Base-by-base conservation (phyloP, 345 rosid genomes). In the Pseudoturritis turrita region DNA sequence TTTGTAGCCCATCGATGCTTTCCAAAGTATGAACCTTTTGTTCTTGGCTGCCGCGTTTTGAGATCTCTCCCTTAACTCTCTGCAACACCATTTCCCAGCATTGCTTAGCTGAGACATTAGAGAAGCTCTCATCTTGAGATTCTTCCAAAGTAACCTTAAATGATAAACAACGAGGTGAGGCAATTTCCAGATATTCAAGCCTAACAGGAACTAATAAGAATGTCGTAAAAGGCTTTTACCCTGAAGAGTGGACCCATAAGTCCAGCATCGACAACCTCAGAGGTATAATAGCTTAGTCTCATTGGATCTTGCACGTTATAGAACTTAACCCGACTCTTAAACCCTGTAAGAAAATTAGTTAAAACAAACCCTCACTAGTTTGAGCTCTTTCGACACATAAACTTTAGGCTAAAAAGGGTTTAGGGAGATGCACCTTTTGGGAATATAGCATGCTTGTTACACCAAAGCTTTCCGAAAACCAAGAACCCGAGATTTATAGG, bases 81-180 rank as follows among this genome's bases (percentile, higher is more conserved):
- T 76, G 74, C 70, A 84, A 33, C 61, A 91, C 95, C 86, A 82
- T 85, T 63, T 87, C 95, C 98, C 97, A 94, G 81, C 98, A 91
- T 71, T 80, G 71, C 63, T 86, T 86, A 13, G 83, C 79, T 9
- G 97, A 89, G 79, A 75, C 52, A 75, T 73, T 68, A 18, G 80
- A 71, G 64, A 89, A 83, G 65, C 75, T 77, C 58, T 77, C 85
- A 12, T 70, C 71, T 10, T 87, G 88, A 57, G 73, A 78, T 71
- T 83, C 89, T 78, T 91, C 96, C 57, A 88, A 47, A 39, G 87
- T 83, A 52, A 94, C 97, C 97, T 94, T 83, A 75, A 40, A 45
- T 17, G 1, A 44, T 49, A 65, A 4, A 10, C 45, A 35, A 64
- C 29, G 22, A 61, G 13, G 37, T 31, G 31, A 37, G n/a, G 4